Evolutionary conservation across 1,284 basidiomycete species (phyloP).

Genomic region (Ceratobasidium theobromae): DNA sequence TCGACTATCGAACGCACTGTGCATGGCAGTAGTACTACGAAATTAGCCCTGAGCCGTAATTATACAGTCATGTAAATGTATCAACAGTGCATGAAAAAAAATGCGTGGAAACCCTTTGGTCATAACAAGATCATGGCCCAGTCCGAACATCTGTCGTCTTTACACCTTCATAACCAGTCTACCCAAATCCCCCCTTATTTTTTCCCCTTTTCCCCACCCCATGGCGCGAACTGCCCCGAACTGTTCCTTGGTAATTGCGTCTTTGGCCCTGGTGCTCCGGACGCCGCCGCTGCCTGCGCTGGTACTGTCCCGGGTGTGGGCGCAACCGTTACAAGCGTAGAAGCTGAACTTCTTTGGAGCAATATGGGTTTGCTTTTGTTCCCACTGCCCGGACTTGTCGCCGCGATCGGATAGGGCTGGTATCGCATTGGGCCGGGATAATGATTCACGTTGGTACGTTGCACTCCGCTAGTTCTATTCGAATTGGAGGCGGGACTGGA

Average conservation of each 20-base stretch:
- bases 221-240: constrained; percentile 10
- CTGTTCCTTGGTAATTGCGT: not conserved
- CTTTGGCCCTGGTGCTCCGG: not conserved
- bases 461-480: constrained; percentile 10
- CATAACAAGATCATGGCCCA: not conserved
- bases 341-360: not conserved
- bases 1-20: not conserved
- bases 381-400: not conserved
- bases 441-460: constrained; percentile 13
- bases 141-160: not conserved
- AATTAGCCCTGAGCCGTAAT: constrained; percentile 17
- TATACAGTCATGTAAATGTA: constrained; percentile 29
- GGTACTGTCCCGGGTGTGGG: not conserved
- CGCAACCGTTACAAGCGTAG: not conserved
- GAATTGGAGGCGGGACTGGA: not conserved
- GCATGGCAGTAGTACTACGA: not conserved
- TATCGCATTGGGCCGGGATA: constrained; percentile 26
- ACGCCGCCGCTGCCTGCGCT: not conserved
- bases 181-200: not conserved
- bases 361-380: constrained; percentile 1
- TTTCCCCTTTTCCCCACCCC: constrained; percentile 18
- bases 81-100: constrained; percentile 13
- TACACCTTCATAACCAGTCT: not conserved
- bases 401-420: constrained; percentile 18
- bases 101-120: constrained; percentile 9